Evolutionary conservation across 176 grass and related monocot genomes (phyloP).

Genomic region (Oryza meridionalis): DNA sequence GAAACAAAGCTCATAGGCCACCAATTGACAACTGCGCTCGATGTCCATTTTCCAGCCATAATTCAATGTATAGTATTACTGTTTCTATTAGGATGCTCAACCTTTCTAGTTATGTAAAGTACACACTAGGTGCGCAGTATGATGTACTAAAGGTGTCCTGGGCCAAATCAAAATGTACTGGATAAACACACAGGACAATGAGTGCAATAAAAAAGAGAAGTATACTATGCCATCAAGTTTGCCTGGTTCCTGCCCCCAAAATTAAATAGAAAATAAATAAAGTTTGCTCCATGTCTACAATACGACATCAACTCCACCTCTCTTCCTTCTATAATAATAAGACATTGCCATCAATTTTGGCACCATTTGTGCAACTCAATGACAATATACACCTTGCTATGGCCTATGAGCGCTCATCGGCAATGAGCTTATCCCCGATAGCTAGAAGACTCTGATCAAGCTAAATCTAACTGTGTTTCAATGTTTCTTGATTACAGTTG

Average conservation of each 20-base stretch:
- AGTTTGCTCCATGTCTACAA: too few species aligned
- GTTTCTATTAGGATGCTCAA: not conserved
- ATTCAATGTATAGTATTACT: constrained; percentile 20
- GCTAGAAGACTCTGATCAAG: not conserved
- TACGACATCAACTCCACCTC: too few species aligned
- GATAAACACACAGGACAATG: not conserved
- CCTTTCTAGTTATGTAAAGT: constrained; percentile 14
- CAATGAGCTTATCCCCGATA: not conserved
- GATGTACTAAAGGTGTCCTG: not conserved
- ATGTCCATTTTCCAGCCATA: constrained; percentile 1
- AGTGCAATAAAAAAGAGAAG: not conserved
- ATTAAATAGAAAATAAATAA: too few species aligned
- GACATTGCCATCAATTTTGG: too few species aligned
- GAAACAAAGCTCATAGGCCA: constrained; percentile 27
- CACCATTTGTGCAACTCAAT: too few species aligned
- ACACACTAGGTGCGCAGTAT: not conserved
- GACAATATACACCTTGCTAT: too few species aligned
- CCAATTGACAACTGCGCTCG: not conserved
- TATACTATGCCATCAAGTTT: too few species aligned
- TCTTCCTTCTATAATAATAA: too few species aligned
- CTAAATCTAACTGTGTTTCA: not conserved
- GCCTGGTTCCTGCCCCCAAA: too few species aligned
- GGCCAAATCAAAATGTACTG: constrained; percentile 12
- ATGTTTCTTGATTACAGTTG: too few species aligned
- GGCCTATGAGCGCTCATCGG: not conserved